Evolutionary conservation across 805 yeast species (phyloP).

Genomic region (Myxozyma vanderwaltii): DNA sequence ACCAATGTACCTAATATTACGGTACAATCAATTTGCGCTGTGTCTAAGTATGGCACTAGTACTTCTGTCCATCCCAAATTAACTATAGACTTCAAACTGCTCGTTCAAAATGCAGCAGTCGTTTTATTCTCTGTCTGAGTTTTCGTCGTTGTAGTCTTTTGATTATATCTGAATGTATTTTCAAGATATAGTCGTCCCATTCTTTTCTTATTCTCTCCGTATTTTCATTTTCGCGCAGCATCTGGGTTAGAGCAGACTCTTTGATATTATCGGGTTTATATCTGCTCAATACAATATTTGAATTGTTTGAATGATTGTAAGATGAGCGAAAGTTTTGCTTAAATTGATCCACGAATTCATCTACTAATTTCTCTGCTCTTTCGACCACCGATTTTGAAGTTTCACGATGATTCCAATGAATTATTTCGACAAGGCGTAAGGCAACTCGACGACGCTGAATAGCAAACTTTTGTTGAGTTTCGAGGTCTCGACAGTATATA

Average conservation of each 20-base stretch:
- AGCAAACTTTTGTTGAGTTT: slow-evolving; percentile 4
- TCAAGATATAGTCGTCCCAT: not conserved
- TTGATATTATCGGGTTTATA: not conserved
- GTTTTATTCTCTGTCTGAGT: not conserved
- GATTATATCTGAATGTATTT: not conserved
- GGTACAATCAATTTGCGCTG: not conserved
- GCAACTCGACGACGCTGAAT: slow-evolving; percentile 8
- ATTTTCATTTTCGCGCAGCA: not conserved
- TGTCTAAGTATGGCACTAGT: no score
- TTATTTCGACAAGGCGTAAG: slow-evolving; percentile 6
- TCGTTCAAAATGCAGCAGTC: not conserved
- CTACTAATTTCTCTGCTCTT: slow-evolving; percentile 14
- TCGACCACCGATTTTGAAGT: not conserved
- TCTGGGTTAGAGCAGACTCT: not conserved
- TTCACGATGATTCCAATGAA: slow-evolving; percentile 12
- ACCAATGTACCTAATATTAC: not conserved
- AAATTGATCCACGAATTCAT: slow-evolving; percentile 11
- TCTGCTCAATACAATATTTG: not conserved
- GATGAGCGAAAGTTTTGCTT: not conserved
- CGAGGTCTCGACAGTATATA: slow-evolving; percentile 17
- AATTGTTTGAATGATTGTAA: not conserved
- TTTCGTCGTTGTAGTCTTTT: not conserved
- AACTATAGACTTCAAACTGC: no score
- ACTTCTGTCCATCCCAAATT: not conserved
- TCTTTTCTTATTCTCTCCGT: not conserved